Conservation (phyloP, 2,329 filamentous ascomycete genomes). For the Colletotrichum magnum region DNA sequence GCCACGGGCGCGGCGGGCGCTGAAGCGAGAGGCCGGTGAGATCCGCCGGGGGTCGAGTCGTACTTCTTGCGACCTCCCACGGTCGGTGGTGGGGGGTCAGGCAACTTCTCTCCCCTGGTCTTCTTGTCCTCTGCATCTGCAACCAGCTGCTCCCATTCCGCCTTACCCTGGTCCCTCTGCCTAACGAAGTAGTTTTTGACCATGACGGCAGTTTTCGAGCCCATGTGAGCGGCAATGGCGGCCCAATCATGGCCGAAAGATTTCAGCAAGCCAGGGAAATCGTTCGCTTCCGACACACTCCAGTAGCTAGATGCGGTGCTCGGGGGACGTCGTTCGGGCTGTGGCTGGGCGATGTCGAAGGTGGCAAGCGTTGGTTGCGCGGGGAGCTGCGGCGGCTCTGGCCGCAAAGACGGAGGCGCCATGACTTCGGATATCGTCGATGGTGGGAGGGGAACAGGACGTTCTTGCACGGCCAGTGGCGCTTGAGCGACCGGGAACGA, state of each 20-base stretch:
- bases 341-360: slow-evolving; percentile 63
- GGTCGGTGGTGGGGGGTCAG: slow-evolving; percentile 70
- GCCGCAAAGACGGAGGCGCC: slow-evolving; percentile 69
- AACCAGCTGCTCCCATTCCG: slow-evolving; percentile 73
- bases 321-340: slow-evolving; percentile 65
- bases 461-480: slow-evolving; percentile 48
- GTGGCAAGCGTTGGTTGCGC: slow-evolving; percentile 63
- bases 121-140: slow-evolving; percentile 72
- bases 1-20: slow-evolving; percentile 48
- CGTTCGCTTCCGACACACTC: slow-evolving; percentile 85
- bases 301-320: slow-evolving; percentile 84
- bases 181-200: slow-evolving; percentile 79
- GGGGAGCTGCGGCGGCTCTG: slow-evolving; percentile 65
- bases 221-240: slow-evolving; percentile 83
- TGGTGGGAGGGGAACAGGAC: slow-evolving; percentile 51
- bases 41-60: slow-evolving; percentile 58
- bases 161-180: slow-evolving; percentile 71
- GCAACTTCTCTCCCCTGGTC: slow-evolving; percentile 69
- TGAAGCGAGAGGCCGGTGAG: slow-evolving; percentile 59
- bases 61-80: slow-evolving; percentile 65
- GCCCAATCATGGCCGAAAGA: slow-evolving; percentile 86
- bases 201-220: slow-evolving; percentile 90
- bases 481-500: slow-evolving; percentile 54
- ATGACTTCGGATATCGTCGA: slow-evolving; percentile 66
- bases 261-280: slow-evolving; percentile 80